Conservation (phyloP, 108 stramenopile genomes). For the Nitzschia inconspicua region DNA sequence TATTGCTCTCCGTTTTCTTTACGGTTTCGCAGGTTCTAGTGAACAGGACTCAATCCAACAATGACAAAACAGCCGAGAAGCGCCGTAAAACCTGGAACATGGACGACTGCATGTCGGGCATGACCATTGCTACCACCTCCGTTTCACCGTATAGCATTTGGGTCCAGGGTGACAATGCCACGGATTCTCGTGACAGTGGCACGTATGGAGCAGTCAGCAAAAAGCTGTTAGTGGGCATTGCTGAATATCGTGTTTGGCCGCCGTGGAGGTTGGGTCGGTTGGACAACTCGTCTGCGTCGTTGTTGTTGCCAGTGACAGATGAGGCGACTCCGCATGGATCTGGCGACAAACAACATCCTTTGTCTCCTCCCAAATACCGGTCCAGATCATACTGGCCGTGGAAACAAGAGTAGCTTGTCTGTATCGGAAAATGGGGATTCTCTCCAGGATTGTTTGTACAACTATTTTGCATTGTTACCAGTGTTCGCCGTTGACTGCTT, state of each 20-base stretch:
- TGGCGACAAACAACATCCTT: too few relatives aligned
- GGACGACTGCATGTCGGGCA: not conserved
- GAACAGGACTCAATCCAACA: slow-evolving; percentile 14
- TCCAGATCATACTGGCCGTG: too few relatives aligned
- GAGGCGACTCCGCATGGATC: too few relatives aligned
- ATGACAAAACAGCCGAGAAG: not conserved
- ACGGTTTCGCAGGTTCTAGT: not conserved
- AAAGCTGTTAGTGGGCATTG: slow-evolving; percentile 65
- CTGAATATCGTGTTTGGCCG: slow-evolving; percentile 74
- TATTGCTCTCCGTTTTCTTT: not conserved
- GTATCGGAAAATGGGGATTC: too few relatives aligned
- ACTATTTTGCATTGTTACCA: too few relatives aligned
- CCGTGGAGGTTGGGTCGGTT: slow-evolving; percentile 60
- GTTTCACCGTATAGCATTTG: slow-evolving; percentile 31
- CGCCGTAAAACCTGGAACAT: not conserved
- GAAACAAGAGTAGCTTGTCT: too few relatives aligned
- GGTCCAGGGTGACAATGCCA: slow-evolving; percentile 69
- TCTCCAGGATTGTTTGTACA: too few relatives aligned
- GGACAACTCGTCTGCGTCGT: too few relatives aligned
- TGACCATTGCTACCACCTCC: slow-evolving; percentile 4
- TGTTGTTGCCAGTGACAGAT: too few relatives aligned
- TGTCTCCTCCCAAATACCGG: too few relatives aligned
- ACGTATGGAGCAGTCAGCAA: slow-evolving; percentile 62
- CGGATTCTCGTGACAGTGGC: slow-evolving; percentile 36
- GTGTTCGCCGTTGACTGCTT: too few relatives aligned